phyloP scores from a whole-genome alignment of 345 rosid genomes.

The Lagerstroemia speciosa region DNA sequence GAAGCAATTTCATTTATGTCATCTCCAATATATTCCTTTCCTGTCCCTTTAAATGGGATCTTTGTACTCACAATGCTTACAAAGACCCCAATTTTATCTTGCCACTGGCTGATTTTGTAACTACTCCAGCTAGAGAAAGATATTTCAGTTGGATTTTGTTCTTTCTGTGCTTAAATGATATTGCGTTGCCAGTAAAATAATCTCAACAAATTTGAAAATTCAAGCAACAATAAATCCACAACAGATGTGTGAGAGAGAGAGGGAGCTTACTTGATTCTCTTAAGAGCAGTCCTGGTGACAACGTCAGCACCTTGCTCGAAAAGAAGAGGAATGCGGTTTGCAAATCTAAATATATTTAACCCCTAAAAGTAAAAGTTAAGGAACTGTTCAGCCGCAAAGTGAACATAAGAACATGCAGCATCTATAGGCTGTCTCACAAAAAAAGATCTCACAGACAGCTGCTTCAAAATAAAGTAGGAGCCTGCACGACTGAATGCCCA shows the following conservation, averaged over 20 bases:
- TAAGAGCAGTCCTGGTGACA: conserved; percentile 83
- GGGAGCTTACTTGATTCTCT: conserved; percentile 69
- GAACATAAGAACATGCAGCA: neutral
- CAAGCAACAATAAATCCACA: neutral
- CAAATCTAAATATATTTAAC: conserved; percentile 83
- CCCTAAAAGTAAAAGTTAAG: conserved; percentile 39
- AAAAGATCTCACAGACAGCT: neutral
- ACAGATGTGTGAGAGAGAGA: conserved; percentile 1
- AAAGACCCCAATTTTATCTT: conserved; percentile 86
- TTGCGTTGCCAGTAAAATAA: neutral
- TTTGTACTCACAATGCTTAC: conserved; percentile 95
- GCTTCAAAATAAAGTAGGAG: neutral
- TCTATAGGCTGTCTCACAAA: neutral
- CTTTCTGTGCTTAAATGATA: neutral
- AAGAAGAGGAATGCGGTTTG: conserved; percentile 90
- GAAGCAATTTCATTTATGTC: conserved; percentile 87
- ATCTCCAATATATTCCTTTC: conserved; percentile 95
- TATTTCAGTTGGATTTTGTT: neutral
- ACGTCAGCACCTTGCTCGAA: conserved; percentile 99
- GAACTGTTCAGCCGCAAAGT: neutral
- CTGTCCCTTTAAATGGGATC: conserved; percentile 95
- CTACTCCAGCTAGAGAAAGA: conserved; percentile 61
- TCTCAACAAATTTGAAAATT: neutral
- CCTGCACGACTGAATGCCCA: neutral
- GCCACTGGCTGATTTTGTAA: conserved; percentile 90